Conservation (phyloP, 2,329 filamentous ascomycete genomes). For the Sporothrix mexicana region DNA sequence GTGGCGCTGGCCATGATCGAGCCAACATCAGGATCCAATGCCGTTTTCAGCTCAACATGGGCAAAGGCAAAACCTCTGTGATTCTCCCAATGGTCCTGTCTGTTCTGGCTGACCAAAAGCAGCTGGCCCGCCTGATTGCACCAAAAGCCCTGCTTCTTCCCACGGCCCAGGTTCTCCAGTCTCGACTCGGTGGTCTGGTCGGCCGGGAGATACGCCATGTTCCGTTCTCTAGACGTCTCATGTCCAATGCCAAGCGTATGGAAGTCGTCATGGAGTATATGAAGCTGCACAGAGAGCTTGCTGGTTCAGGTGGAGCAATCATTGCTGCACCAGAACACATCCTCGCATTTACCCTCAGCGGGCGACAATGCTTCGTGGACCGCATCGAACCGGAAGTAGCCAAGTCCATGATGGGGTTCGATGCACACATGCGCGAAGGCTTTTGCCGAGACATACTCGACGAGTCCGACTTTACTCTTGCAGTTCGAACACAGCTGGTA, state of each 20-base stretch:
- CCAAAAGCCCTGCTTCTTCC: conserved; percentile 63
- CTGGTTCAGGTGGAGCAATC: conserved; percentile 57
- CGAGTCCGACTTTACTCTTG: conserved; percentile 64
- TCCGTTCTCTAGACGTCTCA: conserved; percentile 61
- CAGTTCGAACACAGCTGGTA: conserved; percentile 61
- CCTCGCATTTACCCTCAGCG: conserved; percentile 68
- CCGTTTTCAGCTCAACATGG: conserved; percentile 73
- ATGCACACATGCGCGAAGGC: conserved; percentile 54
- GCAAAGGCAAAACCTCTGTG: conserved; percentile 65
- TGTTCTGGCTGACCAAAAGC: conserved; percentile 51
- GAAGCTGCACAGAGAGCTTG: conserved; percentile 47
- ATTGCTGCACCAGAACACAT: conserved; percentile 67
- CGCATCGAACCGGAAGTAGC: conserved; percentile 49
- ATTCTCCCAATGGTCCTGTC: conserved; percentile 60
- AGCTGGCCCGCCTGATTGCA: conserved; percentile 60
- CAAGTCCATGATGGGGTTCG: conserved; percentile 55
- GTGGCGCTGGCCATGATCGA: conserved; percentile 66
- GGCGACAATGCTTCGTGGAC: conserved; percentile 62
- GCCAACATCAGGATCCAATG: conserved; percentile 59
- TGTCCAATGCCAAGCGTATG: conserved; percentile 44
- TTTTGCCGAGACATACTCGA: conserved; percentile 67
- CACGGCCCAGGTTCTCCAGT: conserved; percentile 62
- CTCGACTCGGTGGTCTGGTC: conserved; percentile 60
- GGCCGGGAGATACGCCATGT: conserved; percentile 60
- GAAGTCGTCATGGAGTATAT: conserved; percentile 47